phyloP scores from a whole-genome alignment of 495 filamentous ascomycete species.

The Penicillium ochrochloron region DNA sequence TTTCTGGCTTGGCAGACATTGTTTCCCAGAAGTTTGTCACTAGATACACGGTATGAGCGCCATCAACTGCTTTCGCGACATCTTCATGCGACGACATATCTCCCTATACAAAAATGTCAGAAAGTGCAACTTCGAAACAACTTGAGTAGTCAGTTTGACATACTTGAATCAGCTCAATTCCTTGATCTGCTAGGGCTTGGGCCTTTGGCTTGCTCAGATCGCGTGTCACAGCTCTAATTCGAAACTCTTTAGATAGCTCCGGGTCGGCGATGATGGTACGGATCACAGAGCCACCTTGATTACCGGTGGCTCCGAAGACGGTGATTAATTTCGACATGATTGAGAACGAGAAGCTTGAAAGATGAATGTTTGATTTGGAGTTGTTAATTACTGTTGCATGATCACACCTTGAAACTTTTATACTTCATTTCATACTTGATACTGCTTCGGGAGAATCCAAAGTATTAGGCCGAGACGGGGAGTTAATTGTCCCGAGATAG shows the following conservation, averaged over 20 bases:
- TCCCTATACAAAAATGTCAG: neutral
- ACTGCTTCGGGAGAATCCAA: neutral
- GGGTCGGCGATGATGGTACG: conserved; percentile 1
- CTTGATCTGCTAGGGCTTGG: neutral
- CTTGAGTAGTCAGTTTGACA: neutral
- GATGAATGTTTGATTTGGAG: neutral
- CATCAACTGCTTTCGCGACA: neutral
- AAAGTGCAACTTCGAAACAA: neutral
- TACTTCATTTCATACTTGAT: neutral
- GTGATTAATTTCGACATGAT: conserved; percentile 10
- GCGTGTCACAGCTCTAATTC: neutral
- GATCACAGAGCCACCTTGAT: conserved; percentile 9
- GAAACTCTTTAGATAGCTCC: conserved; percentile 2
- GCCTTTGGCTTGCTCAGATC: conserved; percentile 1
- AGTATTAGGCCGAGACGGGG: neutral
- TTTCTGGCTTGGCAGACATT: conserved; percentile 4
- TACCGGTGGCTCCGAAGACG: conserved; percentile 4
- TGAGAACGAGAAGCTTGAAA: neutral
- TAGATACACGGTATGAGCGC: neutral
- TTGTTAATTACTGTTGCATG: neutral
- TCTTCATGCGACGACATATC: neutral
- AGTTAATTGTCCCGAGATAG: conserved; percentile 1
- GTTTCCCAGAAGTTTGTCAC: conserved; percentile 9
- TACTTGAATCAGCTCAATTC: neutral
- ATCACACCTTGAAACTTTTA: neutral